These are phyloP conservation scores for Rhodotorula glutinis DNA, from an alignment of 1,284 basidiomycete species.

Conservation along the genomic window DNA sequence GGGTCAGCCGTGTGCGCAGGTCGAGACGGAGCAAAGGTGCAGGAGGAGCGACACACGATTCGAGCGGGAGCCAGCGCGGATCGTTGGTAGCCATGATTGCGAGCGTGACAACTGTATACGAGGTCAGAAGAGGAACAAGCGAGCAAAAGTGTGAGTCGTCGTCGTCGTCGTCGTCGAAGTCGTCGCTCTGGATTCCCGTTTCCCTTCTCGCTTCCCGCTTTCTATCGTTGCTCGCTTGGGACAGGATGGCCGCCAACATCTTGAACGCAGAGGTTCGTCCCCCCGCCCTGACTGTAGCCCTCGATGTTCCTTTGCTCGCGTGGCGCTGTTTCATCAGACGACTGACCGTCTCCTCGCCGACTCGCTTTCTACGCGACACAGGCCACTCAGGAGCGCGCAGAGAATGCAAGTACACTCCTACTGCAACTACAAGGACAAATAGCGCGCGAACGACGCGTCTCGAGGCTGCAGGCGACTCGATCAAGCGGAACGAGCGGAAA, in stretches of 20 bases:
- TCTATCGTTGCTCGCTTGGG: not conserved
- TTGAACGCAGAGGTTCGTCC: conserved; percentile 31
- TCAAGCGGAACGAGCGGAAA: too few species aligned
- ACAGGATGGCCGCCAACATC: conserved; percentile 34
- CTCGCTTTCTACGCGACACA: not conserved
- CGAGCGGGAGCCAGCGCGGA: conserved; percentile 38
- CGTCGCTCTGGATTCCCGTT: too few species aligned
- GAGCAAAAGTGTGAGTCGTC: too few species aligned
- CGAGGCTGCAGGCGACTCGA: too few species aligned
- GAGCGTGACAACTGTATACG: too few species aligned
- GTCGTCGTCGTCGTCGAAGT: too few species aligned
- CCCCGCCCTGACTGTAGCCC: too few species aligned
- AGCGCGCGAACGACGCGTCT: too few species aligned
- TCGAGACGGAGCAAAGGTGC: not conserved
- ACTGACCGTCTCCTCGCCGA: too few species aligned
- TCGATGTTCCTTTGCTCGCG: not conserved
- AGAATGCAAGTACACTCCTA: conserved; percentile 28
- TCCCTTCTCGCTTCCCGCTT: not conserved
- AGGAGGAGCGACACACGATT: conserved; percentile 14
- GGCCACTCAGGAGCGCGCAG: conserved; percentile 40
- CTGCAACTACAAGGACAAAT: accelerated
- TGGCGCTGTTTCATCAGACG: not conserved
- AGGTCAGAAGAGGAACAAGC: too few species aligned
- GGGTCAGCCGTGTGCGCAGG: not conserved
- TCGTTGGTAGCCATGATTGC: conserved; percentile 15